Base-by-base conservation (phyloP, 768 basidiomycete species). In the Chalciporus chontae region DNA sequence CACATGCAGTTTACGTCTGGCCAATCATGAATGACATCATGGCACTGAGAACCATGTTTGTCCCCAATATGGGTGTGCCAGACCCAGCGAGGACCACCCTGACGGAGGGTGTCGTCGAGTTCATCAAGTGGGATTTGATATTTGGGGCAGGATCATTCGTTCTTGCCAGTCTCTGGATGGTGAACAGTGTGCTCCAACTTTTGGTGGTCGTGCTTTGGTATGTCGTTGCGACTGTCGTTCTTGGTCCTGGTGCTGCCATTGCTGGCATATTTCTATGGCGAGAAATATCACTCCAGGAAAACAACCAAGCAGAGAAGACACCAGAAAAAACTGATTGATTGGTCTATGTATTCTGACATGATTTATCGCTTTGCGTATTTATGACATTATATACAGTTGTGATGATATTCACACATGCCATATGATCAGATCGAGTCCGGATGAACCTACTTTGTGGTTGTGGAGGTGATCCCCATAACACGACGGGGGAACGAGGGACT, bases 231-330 rank as follows among this genome's bases (percentile, higher is more conserved):
- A 70, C 69, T 7, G 66, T 73, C 4, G 24, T 72, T 7, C 32
- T 80, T 19, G 81, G 80, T 3, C 79, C 77, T 4, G 77, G 80
- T 9, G 80, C 81, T 36, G 74, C 78, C 2, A 60, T 80, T 26
- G 65, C 71, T 17, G 79, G 72, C 2, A 67, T 75, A 3, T 68
- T 74, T 26, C 61, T 81, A 40, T 79, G 77, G 77, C 69, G 77
- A 50, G 80, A 83, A 58, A 60, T 66, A 23, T 50, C 60, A 14
- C 51, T 71, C 10, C 59, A 71, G 29, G 32, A 40, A 23, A 37
- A n/a, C 14, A 21, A 6, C 14, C 37, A 34, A 8, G 32, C 14
- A 15, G 34, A 27, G 18, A 53, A 37, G 38, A 36, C 19, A 7
- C 19, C 49, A 24, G 31, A 43, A 27, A 45, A 49, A 40, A 38